These are phyloP conservation scores for Globisporangium nunn DNA, from an alignment of 352 stramenopile genomes.

Conservation along the genomic window DNA sequence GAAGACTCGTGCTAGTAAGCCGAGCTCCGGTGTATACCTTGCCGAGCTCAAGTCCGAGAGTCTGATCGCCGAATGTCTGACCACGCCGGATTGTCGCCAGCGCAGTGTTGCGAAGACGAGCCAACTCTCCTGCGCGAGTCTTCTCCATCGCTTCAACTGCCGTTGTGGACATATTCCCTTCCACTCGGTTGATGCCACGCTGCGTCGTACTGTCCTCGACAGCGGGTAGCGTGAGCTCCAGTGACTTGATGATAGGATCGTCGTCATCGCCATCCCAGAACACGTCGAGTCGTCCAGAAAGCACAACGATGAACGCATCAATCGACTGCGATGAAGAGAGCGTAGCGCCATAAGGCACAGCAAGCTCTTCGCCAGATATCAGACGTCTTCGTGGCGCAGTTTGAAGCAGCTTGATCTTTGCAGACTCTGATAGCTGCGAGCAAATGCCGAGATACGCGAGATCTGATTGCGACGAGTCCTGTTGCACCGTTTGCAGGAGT, in stretches of 20 bases:
- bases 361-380: constrained; percentile 15
- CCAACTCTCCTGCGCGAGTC: constrained; percentile 3
- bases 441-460: constrained; percentile 32
- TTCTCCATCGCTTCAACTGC: not conserved
- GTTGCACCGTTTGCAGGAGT: too few species aligned
- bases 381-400: constrained; percentile 17
- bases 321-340: not conserved
- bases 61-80: constrained; percentile 50
- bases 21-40: constrained; percentile 8
- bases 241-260: constrained; percentile 1
- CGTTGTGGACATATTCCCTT: not conserved
- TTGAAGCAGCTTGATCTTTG: constrained; percentile 22
- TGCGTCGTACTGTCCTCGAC: not conserved
- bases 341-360: not conserved
- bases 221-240: not conserved
- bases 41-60: constrained; percentile 33
- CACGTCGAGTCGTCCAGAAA: constrained; percentile 37
- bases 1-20: constrained; percentile 9
- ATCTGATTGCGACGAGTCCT: constrained; percentile 30
- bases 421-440: constrained; percentile 29
- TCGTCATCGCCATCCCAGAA: constrained; percentile 26
- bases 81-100: constrained; percentile 27
- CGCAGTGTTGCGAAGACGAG: constrained; percentile 5
- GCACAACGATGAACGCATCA: constrained; percentile 26
- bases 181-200: not conserved